A percentile compares a stretch with the other conserved stretches of the same genome.
Evolutionary conservation across 2,329 filamentous ascomycete genomes (phyloP).

Genomic region (Stemphylium vesicarium): DNA sequence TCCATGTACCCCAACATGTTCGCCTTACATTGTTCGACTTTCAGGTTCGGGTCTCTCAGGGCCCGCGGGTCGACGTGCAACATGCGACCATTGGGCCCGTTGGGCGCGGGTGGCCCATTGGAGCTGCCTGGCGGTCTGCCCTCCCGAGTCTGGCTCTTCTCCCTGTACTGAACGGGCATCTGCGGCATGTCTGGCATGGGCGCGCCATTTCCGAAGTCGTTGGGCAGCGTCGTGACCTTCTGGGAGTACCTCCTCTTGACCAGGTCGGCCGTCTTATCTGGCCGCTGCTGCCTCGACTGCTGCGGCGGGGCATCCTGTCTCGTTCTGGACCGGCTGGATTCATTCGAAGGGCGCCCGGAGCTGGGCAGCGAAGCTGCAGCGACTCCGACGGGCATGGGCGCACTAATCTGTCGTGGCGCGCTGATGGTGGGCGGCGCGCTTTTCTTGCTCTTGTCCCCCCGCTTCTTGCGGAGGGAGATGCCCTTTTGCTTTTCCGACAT

Average conservation of each 20-base stretch:
- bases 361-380: conserved; percentile 42
- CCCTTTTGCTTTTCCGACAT: conserved; percentile 61
- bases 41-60: conserved; percentile 78
- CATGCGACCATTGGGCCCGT: conserved; percentile 49
- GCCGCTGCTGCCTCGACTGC: conserved; percentile 51
- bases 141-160: conserved; percentile 53
- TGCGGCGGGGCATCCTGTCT: conserved; percentile 36
- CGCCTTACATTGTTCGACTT: conserved; percentile 75
- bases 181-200: conserved; percentile 69
- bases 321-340: conserved; percentile 44
- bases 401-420: conserved; percentile 62
- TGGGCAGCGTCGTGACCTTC: conserved; percentile 79
- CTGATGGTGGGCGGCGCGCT: conserved; percentile 57
- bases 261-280: conserved; percentile 72
- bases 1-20: background rate
- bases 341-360: conserved; percentile 47
- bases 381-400: conserved; percentile 44
- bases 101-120: conserved; percentile 39
- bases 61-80: conserved; percentile 77
- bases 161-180: conserved; percentile 65
- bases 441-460: conserved; percentile 60
- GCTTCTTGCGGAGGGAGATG: conserved; percentile 69
- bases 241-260: conserved; percentile 96
- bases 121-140: conserved; percentile 55
- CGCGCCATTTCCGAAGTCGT: conserved; percentile 70